These are phyloP conservation scores for Diaporthe sp. DNA, from an alignment of 2,329 filamentous ascomycete genomes.

Conservation along the genomic window DNA sequence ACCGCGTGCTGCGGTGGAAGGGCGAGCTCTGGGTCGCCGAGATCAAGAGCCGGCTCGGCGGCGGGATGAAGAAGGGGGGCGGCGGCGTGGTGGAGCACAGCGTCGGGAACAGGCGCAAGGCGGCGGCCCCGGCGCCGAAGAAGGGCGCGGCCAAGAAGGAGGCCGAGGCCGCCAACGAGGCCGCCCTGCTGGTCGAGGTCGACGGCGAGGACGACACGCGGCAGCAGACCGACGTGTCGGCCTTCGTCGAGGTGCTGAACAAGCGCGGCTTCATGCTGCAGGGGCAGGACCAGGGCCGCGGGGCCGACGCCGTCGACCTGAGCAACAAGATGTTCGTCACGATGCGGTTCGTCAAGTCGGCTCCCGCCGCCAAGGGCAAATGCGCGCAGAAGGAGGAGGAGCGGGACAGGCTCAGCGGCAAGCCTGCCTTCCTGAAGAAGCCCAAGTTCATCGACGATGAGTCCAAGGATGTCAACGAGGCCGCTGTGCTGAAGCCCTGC, in stretches of 20 bases:
- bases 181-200: slow-evolving; percentile 77
- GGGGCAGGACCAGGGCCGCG: slow-evolving; percentile 74
- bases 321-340: slow-evolving; percentile 98
- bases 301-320: slow-evolving; percentile 77
- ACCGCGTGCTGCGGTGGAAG: slow-evolving; percentile 90
- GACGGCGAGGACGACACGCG: slow-evolving; percentile 75
- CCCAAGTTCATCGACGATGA: slow-evolving; percentile 72
- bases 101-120: slow-evolving; percentile 77
- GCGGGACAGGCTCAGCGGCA: slow-evolving; percentile 43
- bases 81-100: slow-evolving; percentile 73
- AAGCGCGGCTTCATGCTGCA: slow-evolving; percentile 89
- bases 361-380: slow-evolving; percentile 82
- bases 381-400: slow-evolving; percentile 74
- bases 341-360: slow-evolving; percentile 94
- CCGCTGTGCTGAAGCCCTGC: slow-evolving; percentile 86
- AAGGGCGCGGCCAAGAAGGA: slow-evolving; percentile 61
- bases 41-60: slow-evolving; percentile 92
- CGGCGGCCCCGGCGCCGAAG: slow-evolving; percentile 53
- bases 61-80: slow-evolving; percentile 56
- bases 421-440: slow-evolving; percentile 52
- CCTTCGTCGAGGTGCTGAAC: slow-evolving; percentile 86
- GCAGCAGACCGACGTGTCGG: slow-evolving; percentile 86
- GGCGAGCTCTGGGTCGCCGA: slow-evolving; percentile 98
- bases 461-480: slow-evolving; percentile 75
- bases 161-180: slow-evolving; percentile 64